Base-by-base conservation (phyloP, 306 rosid genomes). In the Mimosa pudica region DNA sequence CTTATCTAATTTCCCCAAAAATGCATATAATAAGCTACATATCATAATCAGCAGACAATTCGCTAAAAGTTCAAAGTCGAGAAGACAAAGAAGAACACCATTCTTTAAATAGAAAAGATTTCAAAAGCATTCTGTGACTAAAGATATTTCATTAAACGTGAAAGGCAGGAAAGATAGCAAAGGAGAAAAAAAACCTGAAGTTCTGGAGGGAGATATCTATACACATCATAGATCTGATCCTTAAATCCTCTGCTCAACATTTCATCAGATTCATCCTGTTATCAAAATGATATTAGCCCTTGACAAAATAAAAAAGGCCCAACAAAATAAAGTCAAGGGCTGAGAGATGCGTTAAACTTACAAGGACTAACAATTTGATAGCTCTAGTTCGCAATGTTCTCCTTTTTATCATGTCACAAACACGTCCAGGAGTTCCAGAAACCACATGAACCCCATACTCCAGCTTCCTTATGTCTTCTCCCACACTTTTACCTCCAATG, bases 181-280 rank as follows among this genome's bases (percentile, higher is more conserved):
- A 48, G 64, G 82, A 83, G 82, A 70, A 42, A 83, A 81, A 72
- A 42, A 84, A 95, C 99, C 99, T 96, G 99, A 82, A 96, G 96
- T 47, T 93, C 99, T 13, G 99, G 99, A 33, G 99, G 99, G 60
- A 96, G 99, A 85, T 96, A 93, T 87, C 99, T 89, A 77, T 96
- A 96, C 24, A 96, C 96, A 80, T 96, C 99, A 47, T 96, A 96
- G 80, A 96, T 96, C 84, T 96, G 99, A 85, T 96, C 99, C 87
- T 96, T 96, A 86, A 93, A 96, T 32, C 99, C 99, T 86, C 99
- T 88, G 87, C 99, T 96, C 94, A 96, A 82, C 99, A 96, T 96
- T 77, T 96, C 99, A 88, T 96, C 99, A 63, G 97, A 96, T 81
- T 96, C 99, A 63, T 96, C 99, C 99, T 96, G 90, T 48, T 17